Evolutionary conservation across 2,329 filamentous ascomycete species (phyloP).

Genomic region (Cordyceps tenuipes): DNA sequence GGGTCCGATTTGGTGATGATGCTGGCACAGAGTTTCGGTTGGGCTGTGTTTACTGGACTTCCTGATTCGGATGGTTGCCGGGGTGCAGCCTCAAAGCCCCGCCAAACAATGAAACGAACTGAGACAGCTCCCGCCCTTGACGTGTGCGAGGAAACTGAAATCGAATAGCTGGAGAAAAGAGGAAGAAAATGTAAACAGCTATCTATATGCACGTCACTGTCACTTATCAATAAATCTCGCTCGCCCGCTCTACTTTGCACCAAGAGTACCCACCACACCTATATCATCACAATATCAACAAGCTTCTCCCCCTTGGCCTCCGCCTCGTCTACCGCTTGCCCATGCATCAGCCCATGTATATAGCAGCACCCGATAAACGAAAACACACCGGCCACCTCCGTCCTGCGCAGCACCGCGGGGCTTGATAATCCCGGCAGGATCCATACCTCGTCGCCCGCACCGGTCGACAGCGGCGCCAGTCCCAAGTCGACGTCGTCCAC

Average conservation of each 20-base stretch:
- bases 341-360: constrained; percentile 16
- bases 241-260: background rate
- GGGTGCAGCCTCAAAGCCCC: constrained; percentile 3
- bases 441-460: constrained; percentile 18
- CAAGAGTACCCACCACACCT: background rate
- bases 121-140: background rate
- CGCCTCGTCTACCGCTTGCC: constrained; percentile 10
- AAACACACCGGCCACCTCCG: constrained; percentile 4
- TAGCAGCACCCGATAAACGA: constrained; percentile 17
- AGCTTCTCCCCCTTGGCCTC: background rate
- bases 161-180: background rate
- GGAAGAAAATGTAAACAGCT: background rate
- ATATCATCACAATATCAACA: constrained; percentile 13
- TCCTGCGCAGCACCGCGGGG: constrained; percentile 14
- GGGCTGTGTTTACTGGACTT: constrained; percentile 13
- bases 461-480: constrained; percentile 14
- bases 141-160: background rate
- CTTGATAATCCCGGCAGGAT: constrained; percentile 17
- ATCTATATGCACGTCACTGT: background rate
- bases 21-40: background rate
- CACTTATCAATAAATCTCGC: background rate
- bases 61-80: constrained; percentile 13
- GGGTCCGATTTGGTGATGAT: constrained; percentile 6
- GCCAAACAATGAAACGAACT: background rate
- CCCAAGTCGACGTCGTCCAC: constrained; percentile 15